Evolutionary conservation across 202 grass and related monocot species (phyloP).

Genomic region (Brachypodium distachyon): DNA sequence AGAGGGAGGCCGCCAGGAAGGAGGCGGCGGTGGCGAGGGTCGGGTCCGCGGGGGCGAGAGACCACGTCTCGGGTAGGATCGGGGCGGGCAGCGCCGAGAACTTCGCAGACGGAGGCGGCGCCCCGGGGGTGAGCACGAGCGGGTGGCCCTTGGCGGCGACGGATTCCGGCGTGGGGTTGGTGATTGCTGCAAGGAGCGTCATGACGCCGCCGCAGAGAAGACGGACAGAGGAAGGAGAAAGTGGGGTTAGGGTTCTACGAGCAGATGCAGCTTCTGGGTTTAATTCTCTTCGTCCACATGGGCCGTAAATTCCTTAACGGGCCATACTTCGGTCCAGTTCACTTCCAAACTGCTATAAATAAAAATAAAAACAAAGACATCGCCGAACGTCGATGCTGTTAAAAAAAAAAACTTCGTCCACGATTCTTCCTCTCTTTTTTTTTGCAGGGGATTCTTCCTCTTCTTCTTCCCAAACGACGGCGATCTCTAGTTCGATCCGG

Average conservation of each 20-base stretch:
- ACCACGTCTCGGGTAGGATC: conserved; percentile 24
- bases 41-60: conserved; percentile 17
- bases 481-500: background rate
- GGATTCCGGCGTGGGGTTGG: background rate
- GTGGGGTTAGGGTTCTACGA: conserved; percentile 40
- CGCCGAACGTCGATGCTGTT: too few species aligned
- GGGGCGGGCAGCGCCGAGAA: background rate
- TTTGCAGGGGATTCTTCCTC: too few species aligned
- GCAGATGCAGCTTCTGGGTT: background rate
- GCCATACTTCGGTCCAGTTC: too few species aligned
- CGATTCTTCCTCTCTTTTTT: too few species aligned
- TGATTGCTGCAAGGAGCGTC: conserved; percentile 33
- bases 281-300: too few species aligned
- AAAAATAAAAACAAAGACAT: too few species aligned
- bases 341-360: too few species aligned
- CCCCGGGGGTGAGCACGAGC: conserved; percentile 27
- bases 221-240: too few species aligned
- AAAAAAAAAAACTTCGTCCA: too few species aligned
- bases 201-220: conserved; percentile 18
- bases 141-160: background rate
- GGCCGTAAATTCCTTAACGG: too few species aligned
- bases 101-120: background rate
- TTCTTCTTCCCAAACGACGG: too few species aligned
- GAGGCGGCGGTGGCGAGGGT: conserved; percentile 7
- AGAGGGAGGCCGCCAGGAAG: too few species aligned